These are phyloP conservation scores for Monosporascus sp. DNA, from an alignment of 2,329 filamentous ascomycete genomes.

Conservation along the genomic window DNA sequence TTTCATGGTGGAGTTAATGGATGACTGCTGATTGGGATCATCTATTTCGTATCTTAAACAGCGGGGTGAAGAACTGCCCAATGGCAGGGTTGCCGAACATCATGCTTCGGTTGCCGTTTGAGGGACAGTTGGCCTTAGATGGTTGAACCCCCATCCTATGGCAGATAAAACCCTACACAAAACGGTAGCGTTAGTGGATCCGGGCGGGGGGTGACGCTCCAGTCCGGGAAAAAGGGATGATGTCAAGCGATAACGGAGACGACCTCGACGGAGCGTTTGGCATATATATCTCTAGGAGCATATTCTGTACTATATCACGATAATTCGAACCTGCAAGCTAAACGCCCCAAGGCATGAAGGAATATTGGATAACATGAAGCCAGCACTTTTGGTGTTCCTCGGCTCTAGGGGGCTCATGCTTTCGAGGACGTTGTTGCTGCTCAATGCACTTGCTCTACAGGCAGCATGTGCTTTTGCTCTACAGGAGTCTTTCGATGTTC, in stretches of 20 bases:
- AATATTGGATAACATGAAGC: background rate
- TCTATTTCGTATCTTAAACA: too few species aligned
- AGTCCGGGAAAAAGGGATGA: background rate
- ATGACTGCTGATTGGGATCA: too few species aligned
- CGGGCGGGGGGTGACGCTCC: background rate
- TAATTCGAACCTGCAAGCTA: background rate
- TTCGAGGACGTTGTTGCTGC: background rate
- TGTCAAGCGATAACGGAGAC: background rate
- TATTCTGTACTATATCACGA: too few species aligned
- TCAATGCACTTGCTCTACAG: background rate
- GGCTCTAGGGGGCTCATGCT: background rate
- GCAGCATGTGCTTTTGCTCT: background rate
- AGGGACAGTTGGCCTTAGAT: too few species aligned
- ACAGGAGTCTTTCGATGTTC: constrained; percentile 38
- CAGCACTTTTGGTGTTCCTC: background rate
- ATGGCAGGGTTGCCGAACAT: too few species aligned
- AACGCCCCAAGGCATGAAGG: background rate
- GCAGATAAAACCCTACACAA: too few species aligned
- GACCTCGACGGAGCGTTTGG: background rate
- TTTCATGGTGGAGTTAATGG: too few species aligned
- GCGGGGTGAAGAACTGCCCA: too few species aligned
- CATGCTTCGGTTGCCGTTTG: too few species aligned
- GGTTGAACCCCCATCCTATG: too few species aligned
- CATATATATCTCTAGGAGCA: background rate
- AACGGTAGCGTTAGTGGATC: background rate